These are phyloP conservation scores for Plasmodium relictum DNA, from an alignment of 169 alveolate genomes.

Conservation along the genomic window DNA sequence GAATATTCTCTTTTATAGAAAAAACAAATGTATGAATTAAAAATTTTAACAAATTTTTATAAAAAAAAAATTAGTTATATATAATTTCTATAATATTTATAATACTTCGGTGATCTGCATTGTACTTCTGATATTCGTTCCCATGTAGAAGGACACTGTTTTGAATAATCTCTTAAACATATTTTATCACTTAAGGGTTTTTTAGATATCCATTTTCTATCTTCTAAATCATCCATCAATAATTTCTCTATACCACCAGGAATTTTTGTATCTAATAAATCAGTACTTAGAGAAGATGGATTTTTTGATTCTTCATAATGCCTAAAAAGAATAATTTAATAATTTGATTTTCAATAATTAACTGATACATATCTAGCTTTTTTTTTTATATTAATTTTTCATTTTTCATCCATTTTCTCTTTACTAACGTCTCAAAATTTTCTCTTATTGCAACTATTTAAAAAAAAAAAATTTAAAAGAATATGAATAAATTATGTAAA, in stretches of 20 bases:
- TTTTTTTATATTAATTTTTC: background rate
- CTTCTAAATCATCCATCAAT: constrained; percentile 65
- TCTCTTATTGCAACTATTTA: constrained; percentile 36
- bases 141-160: constrained; percentile 66
- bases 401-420: constrained; percentile 2
- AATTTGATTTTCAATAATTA: background rate
- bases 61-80: background rate
- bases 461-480: constrained; percentile 1
- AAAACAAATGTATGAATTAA: background rate
- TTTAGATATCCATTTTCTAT: constrained; percentile 54
- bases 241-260: constrained; percentile 44
- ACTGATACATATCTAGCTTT: background rate
- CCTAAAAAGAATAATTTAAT: constrained; percentile 8
- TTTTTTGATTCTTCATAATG: constrained; percentile 56
- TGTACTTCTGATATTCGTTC: constrained; percentile 66
- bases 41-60: background rate
- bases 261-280: constrained; percentile 56
- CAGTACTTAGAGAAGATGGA: constrained; percentile 52
- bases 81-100: background rate
- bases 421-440: constrained; percentile 48
- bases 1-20: constrained; percentile 34
- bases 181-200: constrained; percentile 56
- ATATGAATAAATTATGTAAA: background rate
- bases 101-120: constrained; percentile 64
- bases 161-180: constrained; percentile 66